Conservation (phyloP, 2,329 filamentous ascomycete species). For the Botrytis sinoallii region DNA sequence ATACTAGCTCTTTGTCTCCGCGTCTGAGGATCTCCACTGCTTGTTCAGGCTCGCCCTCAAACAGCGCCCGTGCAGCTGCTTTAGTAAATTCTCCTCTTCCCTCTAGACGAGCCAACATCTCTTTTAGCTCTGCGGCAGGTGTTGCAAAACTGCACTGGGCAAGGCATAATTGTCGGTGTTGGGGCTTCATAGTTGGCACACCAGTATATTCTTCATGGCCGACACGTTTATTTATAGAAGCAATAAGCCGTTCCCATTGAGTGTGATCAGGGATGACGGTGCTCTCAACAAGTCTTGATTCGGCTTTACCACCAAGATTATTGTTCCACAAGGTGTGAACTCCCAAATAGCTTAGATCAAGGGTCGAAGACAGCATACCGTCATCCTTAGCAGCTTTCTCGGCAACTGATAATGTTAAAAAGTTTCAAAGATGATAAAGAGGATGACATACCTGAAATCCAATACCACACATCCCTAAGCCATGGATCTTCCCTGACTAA, state of each 20-base stretch:
- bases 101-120: constrained; percentile 46
- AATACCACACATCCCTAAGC: constrained; percentile 77
- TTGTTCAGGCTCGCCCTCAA: constrained; percentile 65
- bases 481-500: constrained; percentile 71
- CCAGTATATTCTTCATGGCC: constrained; percentile 63
- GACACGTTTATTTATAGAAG: constrained; percentile 60
- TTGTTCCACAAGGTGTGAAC: constrained; percentile 71
- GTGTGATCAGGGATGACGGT: constrained; percentile 44
- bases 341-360: constrained; percentile 75
- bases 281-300: constrained; percentile 47
- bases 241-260: constrained; percentile 61
- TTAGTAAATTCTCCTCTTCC: constrained; percentile 61
- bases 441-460: constrained; percentile 59
- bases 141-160: constrained; percentile 72
- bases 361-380: constrained; percentile 65
- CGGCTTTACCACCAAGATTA: constrained; percentile 57
- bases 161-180: constrained; percentile 72
- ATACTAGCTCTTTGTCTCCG: constrained; percentile 65
- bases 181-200: constrained; percentile 59
- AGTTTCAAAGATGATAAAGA: background rate
- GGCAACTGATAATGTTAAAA: constrained; percentile 45
- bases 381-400: constrained; percentile 62
- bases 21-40: constrained; percentile 68
- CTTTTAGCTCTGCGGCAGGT: constrained; percentile 46
- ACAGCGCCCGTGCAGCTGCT: constrained; percentile 72